phyloP scores from a whole-genome alignment of 768 basidiomycete genomes.

The Phylloporus arenicola region DNA sequence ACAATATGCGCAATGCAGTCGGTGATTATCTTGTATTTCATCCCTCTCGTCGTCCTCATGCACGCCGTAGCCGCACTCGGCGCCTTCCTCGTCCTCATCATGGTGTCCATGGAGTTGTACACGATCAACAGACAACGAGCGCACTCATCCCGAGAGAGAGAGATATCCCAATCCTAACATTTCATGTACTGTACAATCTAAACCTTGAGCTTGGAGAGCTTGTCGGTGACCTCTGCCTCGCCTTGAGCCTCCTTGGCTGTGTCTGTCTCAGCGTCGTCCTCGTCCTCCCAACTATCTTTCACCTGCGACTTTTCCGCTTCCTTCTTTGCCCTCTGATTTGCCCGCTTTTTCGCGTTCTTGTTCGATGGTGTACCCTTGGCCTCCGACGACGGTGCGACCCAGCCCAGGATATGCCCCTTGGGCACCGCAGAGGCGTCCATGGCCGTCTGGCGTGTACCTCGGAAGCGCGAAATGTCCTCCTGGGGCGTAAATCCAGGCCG shows the following conservation, averaged over 20 bases:
- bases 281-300: slow-evolving; percentile 78
- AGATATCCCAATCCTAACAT: slow-evolving; percentile 15
- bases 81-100: slow-evolving; percentile 63
- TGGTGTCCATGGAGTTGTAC: slow-evolving; percentile 65
- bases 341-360: slow-evolving; percentile 80
- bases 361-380: slow-evolving; percentile 43
- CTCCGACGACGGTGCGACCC: slow-evolving; percentile 56
- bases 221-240: slow-evolving; percentile 37
- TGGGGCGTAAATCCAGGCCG: slow-evolving; percentile 92
- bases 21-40: slow-evolving; percentile 38
- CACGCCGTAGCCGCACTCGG: slow-evolving; percentile 48
- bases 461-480: slow-evolving; percentile 87
- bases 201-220: slow-evolving; percentile 56
- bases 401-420: slow-evolving; percentile 80
- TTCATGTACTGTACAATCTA: slow-evolving; percentile 23
- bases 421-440: slow-evolving; percentile 60
- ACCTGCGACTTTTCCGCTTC: slow-evolving; percentile 52
- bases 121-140: slow-evolving; percentile 35
- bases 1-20: slow-evolving; percentile 81
- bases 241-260: slow-evolving; percentile 15
- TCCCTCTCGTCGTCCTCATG: not conserved
- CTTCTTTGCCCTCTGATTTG: slow-evolving; percentile 72
- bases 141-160: slow-evolving; percentile 1
- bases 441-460: slow-evolving; percentile 69
- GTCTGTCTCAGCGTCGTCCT: slow-evolving; percentile 44